Percentiles rank a stretch among this genome's conserved stretches.
phyloP scores from a whole-genome alignment of 768 basidiomycete genomes.

The Psilocybe azurescens region DNA sequence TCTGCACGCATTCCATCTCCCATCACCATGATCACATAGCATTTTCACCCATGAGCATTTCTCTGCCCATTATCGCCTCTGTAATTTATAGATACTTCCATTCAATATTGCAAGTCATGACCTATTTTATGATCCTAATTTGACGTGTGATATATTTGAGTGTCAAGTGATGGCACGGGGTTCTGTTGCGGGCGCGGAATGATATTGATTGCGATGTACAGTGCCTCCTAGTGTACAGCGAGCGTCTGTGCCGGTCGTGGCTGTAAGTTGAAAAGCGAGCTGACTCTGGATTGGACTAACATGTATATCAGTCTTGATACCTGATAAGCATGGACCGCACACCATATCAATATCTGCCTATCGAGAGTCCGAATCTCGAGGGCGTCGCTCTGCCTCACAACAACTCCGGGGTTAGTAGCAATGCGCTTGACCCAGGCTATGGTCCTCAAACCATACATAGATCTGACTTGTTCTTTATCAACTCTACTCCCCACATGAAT shows the following conservation, averaged over 20 bases:
- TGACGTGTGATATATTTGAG: constrained; percentile 22
- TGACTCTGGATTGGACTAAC: constrained; percentile 5
- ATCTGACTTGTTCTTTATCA: constrained; percentile 36
- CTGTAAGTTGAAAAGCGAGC: not conserved
- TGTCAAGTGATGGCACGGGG: constrained; percentile 12
- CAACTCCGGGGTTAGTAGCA: constrained; percentile 13
- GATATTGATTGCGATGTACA: not conserved
- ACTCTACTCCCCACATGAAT: constrained; percentile 19
- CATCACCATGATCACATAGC: constrained; percentile 26
- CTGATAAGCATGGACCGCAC: constrained; percentile 26
- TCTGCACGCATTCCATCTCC: constrained; percentile 34
- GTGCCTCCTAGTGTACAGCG: not conserved
- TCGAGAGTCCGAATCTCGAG: constrained; percentile 9
- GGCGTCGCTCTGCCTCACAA: not conserved
- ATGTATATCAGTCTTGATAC: not conserved
- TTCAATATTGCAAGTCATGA: constrained; percentile 22
- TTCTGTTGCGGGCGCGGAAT: constrained; percentile 3
- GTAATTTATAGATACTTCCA: constrained; percentile 50
- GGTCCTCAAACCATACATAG: constrained; percentile 37
- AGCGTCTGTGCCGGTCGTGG: not conserved
- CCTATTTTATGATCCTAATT: constrained; percentile 8
- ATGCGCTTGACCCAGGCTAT: constrained; percentile 30
- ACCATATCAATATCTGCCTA: constrained; percentile 23
- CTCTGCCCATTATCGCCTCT: constrained; percentile 44
- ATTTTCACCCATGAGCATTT: constrained; percentile 36